A percentile compares a stretch with the other conserved stretches of the same genome.
Conservation (phyloP, 441 rosid species). For the Erodium moschatum region DNA sequence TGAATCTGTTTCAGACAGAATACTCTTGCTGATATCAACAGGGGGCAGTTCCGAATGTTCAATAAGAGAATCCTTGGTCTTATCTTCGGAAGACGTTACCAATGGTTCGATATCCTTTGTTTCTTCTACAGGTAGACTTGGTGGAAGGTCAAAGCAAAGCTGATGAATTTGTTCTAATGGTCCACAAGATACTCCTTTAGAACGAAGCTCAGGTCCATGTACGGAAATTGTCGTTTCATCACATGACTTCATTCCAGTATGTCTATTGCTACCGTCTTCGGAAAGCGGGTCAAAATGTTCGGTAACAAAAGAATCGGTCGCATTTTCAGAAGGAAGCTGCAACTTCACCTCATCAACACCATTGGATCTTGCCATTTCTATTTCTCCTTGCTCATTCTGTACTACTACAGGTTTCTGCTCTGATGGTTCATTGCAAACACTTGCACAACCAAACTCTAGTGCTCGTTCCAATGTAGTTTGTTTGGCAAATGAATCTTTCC, state of each 20-base stretch:
- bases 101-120: conserved; percentile 17
- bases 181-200: conserved; percentile 19
- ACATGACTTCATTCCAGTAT: conserved; percentile 20
- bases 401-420: conserved; percentile 19
- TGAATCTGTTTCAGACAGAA: conserved; percentile 16
- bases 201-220: conserved; percentile 20
- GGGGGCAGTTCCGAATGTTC: conserved; percentile 22
- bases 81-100: no score
- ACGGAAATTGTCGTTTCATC: conserved; percentile 23
- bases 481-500: conserved; percentile 22
- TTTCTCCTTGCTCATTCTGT: conserved; percentile 15
- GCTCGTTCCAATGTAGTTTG: conserved; percentile 24
- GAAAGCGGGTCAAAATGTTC: conserved; percentile 28
- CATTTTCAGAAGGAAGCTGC: conserved; percentile 3
- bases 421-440: conserved; percentile 18
- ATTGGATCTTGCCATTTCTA: conserved; percentile 13
- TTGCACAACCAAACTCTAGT: conserved; percentile 22
- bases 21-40: conserved; percentile 13
- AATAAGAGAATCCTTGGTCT: no score
- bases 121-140: conserved; percentile 5
- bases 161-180: conserved; percentile 19
- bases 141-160: conserved; percentile 7
- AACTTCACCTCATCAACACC: conserved; percentile 12
- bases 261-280: conserved; percentile 14
- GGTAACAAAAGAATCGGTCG: conserved; percentile 19